Conservation (phyloP, 129 eudicot species). For the Dittrichia graveolens region DNA sequence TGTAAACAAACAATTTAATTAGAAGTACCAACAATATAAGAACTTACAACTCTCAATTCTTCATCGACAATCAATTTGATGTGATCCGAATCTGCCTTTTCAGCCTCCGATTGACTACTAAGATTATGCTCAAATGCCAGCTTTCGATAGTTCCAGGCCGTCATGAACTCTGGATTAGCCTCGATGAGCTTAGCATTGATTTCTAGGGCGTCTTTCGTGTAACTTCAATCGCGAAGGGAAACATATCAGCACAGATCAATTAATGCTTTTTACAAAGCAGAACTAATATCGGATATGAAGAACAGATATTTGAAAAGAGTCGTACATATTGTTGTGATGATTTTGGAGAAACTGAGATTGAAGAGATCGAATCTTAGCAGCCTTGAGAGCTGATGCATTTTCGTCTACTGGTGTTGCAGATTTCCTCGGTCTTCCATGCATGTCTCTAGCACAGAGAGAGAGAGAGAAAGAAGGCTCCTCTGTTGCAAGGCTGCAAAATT, state of each 20-base stretch:
- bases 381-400: conserved; percentile 52
- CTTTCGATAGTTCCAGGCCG: conserved; percentile 94
- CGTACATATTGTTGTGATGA: conserved; percentile 61
- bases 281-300: background rate
- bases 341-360: conserved; percentile 68
- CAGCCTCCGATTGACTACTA: conserved; percentile 26
- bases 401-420: conserved; percentile 52
- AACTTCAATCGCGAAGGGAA: conserved; percentile 37
- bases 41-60: conserved; percentile 72
- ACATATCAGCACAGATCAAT: conserved; percentile 20
- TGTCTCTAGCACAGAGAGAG: conserved; percentile 28
- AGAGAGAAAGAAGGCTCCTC: background rate
- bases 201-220: conserved; percentile 81
- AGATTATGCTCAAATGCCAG: conserved; percentile 55
- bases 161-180: conserved; percentile 72
- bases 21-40: background rate
- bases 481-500: background rate
- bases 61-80: conserved; percentile 52
- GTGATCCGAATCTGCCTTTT: conserved; percentile 40
- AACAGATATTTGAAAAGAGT: background rate
- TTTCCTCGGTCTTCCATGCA: conserved; percentile 86
- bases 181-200: conserved; percentile 66
- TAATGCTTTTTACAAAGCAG: background rate
- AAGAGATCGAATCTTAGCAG: conserved; percentile 59
- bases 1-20: background rate